Conservation (phyloP, 805 yeast genomes). For the Yarrowia bubula region DNA sequence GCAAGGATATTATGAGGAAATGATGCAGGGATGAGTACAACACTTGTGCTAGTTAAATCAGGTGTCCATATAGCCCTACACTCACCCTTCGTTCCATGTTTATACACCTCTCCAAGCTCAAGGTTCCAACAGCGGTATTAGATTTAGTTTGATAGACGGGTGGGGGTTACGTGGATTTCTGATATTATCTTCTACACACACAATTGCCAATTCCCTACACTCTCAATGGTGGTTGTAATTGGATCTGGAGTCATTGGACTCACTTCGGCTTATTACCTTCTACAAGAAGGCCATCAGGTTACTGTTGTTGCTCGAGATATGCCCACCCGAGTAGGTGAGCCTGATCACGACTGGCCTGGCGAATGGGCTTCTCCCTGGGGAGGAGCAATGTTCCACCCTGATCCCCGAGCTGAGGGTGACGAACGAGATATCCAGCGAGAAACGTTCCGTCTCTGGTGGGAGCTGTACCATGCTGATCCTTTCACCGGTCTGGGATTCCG, state of each 20-base stretch:
- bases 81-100: background rate
- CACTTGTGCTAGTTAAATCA: too few relatives aligned
- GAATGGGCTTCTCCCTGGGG: conserved; percentile 34
- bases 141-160: background rate
- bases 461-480: conserved; percentile 29
- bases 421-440: conserved; percentile 25
- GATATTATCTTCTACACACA: background rate
- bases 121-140: conserved; percentile 1
- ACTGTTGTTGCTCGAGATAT: conserved; percentile 31
- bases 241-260: conserved; percentile 25
- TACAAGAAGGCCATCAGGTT: conserved; percentile 25
- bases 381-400: conserved; percentile 31
- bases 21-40: too few relatives aligned
- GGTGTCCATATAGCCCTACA: too few relatives aligned
- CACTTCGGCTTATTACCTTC: conserved; percentile 17
- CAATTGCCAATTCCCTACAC: background rate
- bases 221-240: background rate
- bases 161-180: background rate
- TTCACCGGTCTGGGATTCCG: conserved; percentile 29
- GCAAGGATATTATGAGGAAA: background rate
- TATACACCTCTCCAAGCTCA: background rate
- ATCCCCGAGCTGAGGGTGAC: background rate
- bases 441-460: conserved; percentile 30
- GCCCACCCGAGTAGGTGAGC: conserved; percentile 28
- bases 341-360: conserved; percentile 31